A percentile compares a stretch with the other conserved stretches of the same genome.
phyloP scores from a whole-genome alignment of 495 filamentous ascomycete genomes.

The Gamarada debralockiae region DNA sequence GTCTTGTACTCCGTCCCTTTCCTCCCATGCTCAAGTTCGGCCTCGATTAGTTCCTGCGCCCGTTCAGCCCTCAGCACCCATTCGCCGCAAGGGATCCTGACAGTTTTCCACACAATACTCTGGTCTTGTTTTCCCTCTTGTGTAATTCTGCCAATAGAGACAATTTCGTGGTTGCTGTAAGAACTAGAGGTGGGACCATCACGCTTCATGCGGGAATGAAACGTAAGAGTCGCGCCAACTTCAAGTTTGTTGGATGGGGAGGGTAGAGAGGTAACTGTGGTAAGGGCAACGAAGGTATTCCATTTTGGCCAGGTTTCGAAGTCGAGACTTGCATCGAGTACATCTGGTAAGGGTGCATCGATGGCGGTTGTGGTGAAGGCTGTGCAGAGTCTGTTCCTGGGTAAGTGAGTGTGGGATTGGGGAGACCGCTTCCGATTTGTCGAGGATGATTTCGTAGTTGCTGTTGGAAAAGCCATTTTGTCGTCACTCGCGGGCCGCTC shows the following conservation, averaged over 20 bases:
- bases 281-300: slow-evolving; percentile 24
- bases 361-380: slow-evolving; percentile 16
- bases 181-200: no score
- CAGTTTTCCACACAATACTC: slow-evolving; percentile 23
- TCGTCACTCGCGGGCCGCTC: no score
- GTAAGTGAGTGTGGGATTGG: no score
- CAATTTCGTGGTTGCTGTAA: no score
- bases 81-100: slow-evolving; percentile 13
- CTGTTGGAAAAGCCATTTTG: no score
- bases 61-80: slow-evolving; percentile 24
- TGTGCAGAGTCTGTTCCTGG: slow-evolving; percentile 18
- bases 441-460: no score
- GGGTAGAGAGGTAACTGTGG: background rate
- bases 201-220: slow-evolving; percentile 25
- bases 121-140: no score
- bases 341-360: slow-evolving; percentile 1
- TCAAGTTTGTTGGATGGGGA: background rate
- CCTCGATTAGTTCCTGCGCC: slow-evolving; percentile 22
- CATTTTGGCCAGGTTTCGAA: slow-evolving; percentile 20
- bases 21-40: slow-evolving; percentile 1
- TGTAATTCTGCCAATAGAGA: no score
- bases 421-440: no score
- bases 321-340: slow-evolving; percentile 16
- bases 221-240: slow-evolving; percentile 10
- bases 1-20: slow-evolving; percentile 16